phyloP scores from a whole-genome alignment of 139 green algal species.

The Astrephomene gubernaculifera region DNA sequence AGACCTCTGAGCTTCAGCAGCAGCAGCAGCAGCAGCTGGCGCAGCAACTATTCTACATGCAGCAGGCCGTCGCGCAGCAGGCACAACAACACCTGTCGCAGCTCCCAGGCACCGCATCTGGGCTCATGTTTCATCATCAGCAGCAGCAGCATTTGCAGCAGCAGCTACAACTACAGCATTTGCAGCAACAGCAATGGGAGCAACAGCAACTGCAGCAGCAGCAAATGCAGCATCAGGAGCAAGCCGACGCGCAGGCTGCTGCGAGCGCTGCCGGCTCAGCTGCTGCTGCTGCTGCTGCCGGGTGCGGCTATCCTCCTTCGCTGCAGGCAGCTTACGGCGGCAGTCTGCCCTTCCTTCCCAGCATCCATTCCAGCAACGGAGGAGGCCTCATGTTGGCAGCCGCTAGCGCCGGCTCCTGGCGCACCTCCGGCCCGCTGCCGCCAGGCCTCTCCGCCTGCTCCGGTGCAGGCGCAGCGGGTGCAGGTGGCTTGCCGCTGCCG shows the following conservation, averaged over 20 bases:
- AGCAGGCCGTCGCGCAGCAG: neutral
- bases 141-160: neutral
- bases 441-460: too few species aligned
- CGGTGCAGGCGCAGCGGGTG: too few species aligned
- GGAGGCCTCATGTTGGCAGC: too few species aligned
- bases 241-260: neutral
- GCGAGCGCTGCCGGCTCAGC: neutral
- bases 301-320: neutral
- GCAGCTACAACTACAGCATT: neutral
- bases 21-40: slow-evolving; percentile 1
- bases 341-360: neutral
- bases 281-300: neutral
- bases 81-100: neutral
- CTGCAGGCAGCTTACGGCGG: neutral
- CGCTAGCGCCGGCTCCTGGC: too few species aligned
- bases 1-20: neutral
- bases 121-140: too few species aligned
- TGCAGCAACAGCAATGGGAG: neutral
- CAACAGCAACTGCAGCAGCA: neutral
- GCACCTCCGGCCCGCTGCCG: too few species aligned
- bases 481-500: too few species aligned
- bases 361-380: neutral
- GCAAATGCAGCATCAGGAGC: neutral
- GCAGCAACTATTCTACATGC: neutral
- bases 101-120: too few species aligned